Evolutionary conservation across 192 early-diverging fungal species (phyloP).

Genomic region (Backusella sp.): DNA sequence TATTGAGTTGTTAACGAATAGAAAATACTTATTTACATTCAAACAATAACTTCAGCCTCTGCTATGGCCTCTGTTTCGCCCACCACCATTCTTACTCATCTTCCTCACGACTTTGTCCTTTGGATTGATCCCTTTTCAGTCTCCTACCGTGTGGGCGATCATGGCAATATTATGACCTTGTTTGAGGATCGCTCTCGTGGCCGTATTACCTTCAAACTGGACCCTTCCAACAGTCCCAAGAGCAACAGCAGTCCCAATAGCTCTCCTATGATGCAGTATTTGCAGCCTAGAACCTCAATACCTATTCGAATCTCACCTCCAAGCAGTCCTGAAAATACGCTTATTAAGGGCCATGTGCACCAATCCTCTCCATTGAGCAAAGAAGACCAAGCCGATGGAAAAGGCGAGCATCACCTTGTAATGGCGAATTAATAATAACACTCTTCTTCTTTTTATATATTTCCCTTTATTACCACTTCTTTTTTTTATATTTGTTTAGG

Average conservation of each 20-base stretch:
- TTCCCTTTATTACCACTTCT: not conserved
- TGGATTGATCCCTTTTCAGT: conserved; percentile 80
- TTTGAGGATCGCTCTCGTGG: conserved; percentile 63
- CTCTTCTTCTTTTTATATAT: not conserved
- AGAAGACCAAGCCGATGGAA: conserved; percentile 11
- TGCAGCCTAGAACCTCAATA: conserved; percentile 32
- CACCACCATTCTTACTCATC: conserved; percentile 45
- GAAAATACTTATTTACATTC: conserved; percentile 1
- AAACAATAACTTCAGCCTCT: conserved; percentile 41
- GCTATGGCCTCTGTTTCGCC: conserved; percentile 43
- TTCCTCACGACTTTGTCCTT: conserved; percentile 69
- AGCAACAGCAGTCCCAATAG: conserved; percentile 19
- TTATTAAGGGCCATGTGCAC: not conserved
- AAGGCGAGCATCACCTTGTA: not conserved
- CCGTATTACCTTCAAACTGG: conserved; percentile 29
- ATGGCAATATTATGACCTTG: conserved; percentile 64
- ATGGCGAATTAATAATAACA: not conserved
- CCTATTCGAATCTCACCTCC: conserved; percentile 37
- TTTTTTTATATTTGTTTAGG: conserved; percentile 3
- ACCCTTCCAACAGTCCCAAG: not conserved
- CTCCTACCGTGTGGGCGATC: conserved; percentile 71
- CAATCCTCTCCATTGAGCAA: conserved; percentile 23
- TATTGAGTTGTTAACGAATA: not conserved
- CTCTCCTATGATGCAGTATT: conserved; percentile 29
- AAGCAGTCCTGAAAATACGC: conserved; percentile 27